Conservation (phyloP, 1,284 basidiomycete species). For the Leccinum pachyderme region DNA sequence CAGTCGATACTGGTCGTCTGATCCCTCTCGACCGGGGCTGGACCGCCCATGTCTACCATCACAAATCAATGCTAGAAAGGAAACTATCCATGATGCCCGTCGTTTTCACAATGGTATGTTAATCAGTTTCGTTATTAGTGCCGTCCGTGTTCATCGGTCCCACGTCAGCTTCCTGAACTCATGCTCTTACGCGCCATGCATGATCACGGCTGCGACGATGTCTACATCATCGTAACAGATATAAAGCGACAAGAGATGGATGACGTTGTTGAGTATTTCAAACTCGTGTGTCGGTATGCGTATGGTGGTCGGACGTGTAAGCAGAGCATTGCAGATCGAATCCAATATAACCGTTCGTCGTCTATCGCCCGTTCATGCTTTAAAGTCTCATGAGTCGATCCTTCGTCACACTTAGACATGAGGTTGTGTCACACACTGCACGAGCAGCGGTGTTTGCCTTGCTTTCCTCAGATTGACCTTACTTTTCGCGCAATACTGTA, state of each 20-base stretch:
- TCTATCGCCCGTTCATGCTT: neutral
- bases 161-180: conserved; percentile 62
- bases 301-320: conserved; percentile 61
- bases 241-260: conserved; percentile 76
- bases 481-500: conserved; percentile 67
- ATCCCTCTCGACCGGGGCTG: conserved; percentile 76
- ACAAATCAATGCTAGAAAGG: conserved; percentile 66
- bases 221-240: conserved; percentile 73
- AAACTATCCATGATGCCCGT: conserved; percentile 74
- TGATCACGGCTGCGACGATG: conserved; percentile 70
- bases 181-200: conserved; percentile 78
- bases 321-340: conserved; percentile 60
- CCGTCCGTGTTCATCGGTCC: conserved; percentile 11
- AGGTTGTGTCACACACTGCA: conserved; percentile 61
- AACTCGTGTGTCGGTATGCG: conserved; percentile 61
- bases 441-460: conserved; percentile 63
- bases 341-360: conserved; percentile 61
- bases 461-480: conserved; percentile 76
- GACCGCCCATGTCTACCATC: conserved; percentile 76
- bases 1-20: conserved; percentile 69
- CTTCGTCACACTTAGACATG: conserved; percentile 48
- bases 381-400: conserved; percentile 10
- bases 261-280: conserved; percentile 71
- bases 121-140: conserved; percentile 3
- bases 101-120: conserved; percentile 69